A percentile compares a stretch with the other conserved stretches of the same genome.
phyloP scores from a whole-genome alignment of 2,329 filamentous ascomycete species.

The Thelonectria rubi region DNA sequence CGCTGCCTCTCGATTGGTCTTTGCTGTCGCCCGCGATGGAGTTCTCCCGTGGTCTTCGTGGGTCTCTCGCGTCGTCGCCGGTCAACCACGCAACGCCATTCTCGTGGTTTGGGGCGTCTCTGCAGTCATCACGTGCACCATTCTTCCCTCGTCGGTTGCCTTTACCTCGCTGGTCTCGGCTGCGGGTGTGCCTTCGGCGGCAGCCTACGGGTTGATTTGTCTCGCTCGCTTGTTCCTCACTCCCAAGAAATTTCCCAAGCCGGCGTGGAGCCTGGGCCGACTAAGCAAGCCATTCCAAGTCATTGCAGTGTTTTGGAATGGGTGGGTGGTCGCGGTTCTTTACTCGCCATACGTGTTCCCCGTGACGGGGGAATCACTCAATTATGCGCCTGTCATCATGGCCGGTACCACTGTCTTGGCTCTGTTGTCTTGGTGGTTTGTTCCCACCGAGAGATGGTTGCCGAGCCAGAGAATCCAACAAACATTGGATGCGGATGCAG shows the following conservation, averaged over 20 bases:
- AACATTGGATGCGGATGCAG: slow-evolving; percentile 35
- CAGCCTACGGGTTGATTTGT: slow-evolving; percentile 61
- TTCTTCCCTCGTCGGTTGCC: slow-evolving; percentile 63
- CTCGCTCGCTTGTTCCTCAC: slow-evolving; percentile 58
- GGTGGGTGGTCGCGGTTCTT: slow-evolving; percentile 58
- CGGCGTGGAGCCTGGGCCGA: slow-evolving; percentile 56
- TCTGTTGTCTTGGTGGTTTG: slow-evolving; percentile 57
- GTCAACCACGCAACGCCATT: slow-evolving; percentile 68
- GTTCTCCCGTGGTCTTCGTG: slow-evolving; percentile 67
- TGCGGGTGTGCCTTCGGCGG: slow-evolving; percentile 60
- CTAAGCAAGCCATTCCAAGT: slow-evolving; percentile 58
- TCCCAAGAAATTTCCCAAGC: slow-evolving; percentile 56
- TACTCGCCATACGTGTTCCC: slow-evolving; percentile 58
- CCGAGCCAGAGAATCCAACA: slow-evolving; percentile 55
- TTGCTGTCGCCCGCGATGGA: slow-evolving; percentile 69
- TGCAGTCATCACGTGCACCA: slow-evolving; percentile 65
- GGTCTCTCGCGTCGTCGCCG: slow-evolving; percentile 63
- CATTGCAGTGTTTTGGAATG: slow-evolving; percentile 59
- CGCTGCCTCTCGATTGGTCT: slow-evolving; percentile 68
- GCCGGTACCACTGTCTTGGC: slow-evolving; percentile 58
- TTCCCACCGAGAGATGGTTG: slow-evolving; percentile 57
- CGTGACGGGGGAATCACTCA: slow-evolving; percentile 53
- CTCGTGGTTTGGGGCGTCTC: slow-evolving; percentile 65
- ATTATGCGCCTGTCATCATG: slow-evolving; percentile 63
- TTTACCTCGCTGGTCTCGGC: slow-evolving; percentile 64